Evolutionary conservation across 2,329 filamentous ascomycete genomes (phyloP).

Genomic region (Cladosporium sp.): DNA sequence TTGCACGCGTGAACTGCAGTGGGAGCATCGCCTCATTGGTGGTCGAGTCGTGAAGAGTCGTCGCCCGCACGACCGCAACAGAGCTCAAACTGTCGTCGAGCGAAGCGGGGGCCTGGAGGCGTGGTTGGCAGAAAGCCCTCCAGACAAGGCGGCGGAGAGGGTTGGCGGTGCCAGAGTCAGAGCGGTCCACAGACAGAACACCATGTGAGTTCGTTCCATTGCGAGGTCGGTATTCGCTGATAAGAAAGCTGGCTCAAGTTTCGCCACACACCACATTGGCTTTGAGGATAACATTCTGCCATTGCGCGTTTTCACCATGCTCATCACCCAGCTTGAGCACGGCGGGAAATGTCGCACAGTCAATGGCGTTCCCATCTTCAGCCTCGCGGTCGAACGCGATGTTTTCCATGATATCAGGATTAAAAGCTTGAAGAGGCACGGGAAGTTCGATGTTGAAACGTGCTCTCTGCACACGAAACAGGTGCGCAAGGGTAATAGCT

Average conservation of each 20-base stretch:
- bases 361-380: conserved; percentile 45
- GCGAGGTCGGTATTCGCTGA: too few relatives aligned
- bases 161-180: not conserved
- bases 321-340: conserved; percentile 61
- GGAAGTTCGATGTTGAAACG: conserved; percentile 29
- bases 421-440: conserved; percentile 38
- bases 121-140: conserved; percentile 10
- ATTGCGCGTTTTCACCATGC: conserved; percentile 54
- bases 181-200: conserved; percentile 18
- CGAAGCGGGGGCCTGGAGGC: conserved; percentile 8
- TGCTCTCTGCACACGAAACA: conserved; percentile 27
- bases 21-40: conserved; percentile 16
- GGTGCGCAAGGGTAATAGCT: conserved; percentile 24
- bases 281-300: conserved; percentile 59
- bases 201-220: conserved; percentile 12
- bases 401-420: conserved; percentile 58
- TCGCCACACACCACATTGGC: conserved; percentile 54
- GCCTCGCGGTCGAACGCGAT: conserved; percentile 55
- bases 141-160: not conserved
- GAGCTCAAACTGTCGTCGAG: conserved; percentile 14
- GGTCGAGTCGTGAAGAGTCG: conserved; percentile 17
- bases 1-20: conserved; percentile 13
- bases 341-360: conserved; percentile 59
- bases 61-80: conserved; percentile 14
- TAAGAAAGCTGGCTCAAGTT: not conserved